Conservation (phyloP, 1,284 basidiomycete genomes). For the Ganoderma leucocontextum region DNA sequence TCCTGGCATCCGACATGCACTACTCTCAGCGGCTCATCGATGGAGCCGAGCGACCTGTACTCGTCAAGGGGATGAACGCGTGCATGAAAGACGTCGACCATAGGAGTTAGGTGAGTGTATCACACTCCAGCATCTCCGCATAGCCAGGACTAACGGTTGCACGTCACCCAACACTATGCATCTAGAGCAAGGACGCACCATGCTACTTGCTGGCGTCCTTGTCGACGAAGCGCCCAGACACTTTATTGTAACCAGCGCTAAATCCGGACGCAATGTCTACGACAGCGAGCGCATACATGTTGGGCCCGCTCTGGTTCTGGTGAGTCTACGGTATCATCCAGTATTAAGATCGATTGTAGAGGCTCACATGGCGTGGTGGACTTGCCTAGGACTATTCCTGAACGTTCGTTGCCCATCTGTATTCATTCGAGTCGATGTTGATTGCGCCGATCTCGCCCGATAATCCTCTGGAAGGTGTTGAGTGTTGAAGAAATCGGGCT, state of each 20-base stretch:
- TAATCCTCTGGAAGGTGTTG: not conserved
- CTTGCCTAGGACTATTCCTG: not conserved
- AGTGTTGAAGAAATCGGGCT: not conserved
- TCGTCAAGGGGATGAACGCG: not conserved
- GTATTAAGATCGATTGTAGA: not conserved
- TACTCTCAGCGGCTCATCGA: not conserved
- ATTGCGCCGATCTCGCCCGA: not conserved
- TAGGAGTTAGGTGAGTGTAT: not conserved
- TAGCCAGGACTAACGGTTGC: not conserved
- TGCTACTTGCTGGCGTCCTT: not conserved
- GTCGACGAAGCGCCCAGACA: not conserved
- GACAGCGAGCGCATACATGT: not conserved
- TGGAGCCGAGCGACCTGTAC: not conserved
- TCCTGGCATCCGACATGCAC: not conserved
- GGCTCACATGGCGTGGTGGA: not conserved
- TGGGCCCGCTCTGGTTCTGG: not conserved
- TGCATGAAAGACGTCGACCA: not conserved
- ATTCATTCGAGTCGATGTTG: not conserved
- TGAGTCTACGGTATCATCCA: not conserved
- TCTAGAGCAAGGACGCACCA: not conserved
- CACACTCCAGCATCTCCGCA: not conserved
- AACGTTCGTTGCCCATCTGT: not conserved
- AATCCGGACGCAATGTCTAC: not conserved
- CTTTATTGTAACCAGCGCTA: not conserved
- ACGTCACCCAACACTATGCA: not conserved